Conservation (phyloP, 345 rosid species). For the Eucalyptus victrix region DNA sequence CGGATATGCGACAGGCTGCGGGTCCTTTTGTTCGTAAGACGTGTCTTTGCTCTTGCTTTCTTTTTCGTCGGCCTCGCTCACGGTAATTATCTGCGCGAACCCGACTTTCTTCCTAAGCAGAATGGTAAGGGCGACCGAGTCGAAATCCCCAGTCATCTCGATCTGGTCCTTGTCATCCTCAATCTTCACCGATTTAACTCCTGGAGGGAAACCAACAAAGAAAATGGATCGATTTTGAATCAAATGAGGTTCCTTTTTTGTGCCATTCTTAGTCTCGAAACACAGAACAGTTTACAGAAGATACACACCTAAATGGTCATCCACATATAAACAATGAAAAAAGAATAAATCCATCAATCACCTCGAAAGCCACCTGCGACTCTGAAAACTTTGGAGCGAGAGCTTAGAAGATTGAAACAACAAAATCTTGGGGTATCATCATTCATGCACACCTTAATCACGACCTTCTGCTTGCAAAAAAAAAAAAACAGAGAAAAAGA, state of each 20-base stretch:
- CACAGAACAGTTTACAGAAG: background rate
- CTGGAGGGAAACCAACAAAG: background rate
- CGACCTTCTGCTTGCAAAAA: background rate
- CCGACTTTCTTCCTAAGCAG: background rate
- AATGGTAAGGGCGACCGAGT: background rate
- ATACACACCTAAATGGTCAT: background rate
- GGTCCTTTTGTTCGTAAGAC: fast-evolving
- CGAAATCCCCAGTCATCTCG: background rate
- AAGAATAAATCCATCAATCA: background rate
- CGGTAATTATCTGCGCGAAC: background rate
- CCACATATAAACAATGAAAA: background rate
- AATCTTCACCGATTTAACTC: background rate
- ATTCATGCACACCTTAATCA: background rate
- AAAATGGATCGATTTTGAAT: background rate
- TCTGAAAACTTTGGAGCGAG: background rate
- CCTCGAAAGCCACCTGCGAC: background rate
- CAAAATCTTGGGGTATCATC: background rate
- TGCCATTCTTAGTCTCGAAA: background rate
- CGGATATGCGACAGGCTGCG: background rate
- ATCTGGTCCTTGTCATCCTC: background rate
- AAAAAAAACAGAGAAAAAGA: background rate
- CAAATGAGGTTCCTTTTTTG: background rate
- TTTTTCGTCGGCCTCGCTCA: background rate
- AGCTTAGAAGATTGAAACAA: background rate
- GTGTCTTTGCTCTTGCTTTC: background rate